Base-by-base conservation (phyloP, 1,284 basidiomycete genomes). In the Ganoderma leucocontextum region DNA sequence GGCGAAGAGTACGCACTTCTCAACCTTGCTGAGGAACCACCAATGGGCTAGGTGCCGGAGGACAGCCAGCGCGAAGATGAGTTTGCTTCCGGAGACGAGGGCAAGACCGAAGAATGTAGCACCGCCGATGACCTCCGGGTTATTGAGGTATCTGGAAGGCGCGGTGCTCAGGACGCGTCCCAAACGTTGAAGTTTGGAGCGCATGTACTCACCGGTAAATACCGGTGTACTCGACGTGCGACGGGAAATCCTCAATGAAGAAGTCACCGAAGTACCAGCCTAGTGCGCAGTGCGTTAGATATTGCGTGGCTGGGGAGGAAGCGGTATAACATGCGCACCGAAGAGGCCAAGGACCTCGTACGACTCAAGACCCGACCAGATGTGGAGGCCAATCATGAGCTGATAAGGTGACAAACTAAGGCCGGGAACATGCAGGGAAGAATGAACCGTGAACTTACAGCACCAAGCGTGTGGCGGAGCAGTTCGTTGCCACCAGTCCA, bases 251-350 rank as follows among this genome's bases (percentile, higher is more conserved):
- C 74, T 95, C 91, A 78, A 98, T 92, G 86, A 99, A 99, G 82
- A 99, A 99, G 81, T 99, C 97, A 29, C 95, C 95, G 75, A 97
- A 98, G 82, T 97, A 96, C 96, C 96, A 98, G 22, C 96, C 94
- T 95, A 49, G 6, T 29, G 25, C 39, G 22, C 13, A 17, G 22
- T 19, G 22, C 60, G 19, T 39, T 22, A 60, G 15, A 60, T 29
- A 10, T 17, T 60, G 39, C 5, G n/a, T 5, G 55, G 55, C 10
- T 10, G 4, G 15, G 19, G 8, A 13, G 12, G 25, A 55, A 17
- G 6, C 12, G 19, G 4, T 4, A n/a, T 19, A 12, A 10, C 9
- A 60, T 29, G 68, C 83, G 64, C 74, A 92, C 93, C 95, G 77
- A 98, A 98, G 58, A 94, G 89, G 7, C 97, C 97, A 0, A 99